phyloP scores from a whole-genome alignment of 2,329 filamentous ascomycete genomes.

The Botryotinia narcissicola region DNA sequence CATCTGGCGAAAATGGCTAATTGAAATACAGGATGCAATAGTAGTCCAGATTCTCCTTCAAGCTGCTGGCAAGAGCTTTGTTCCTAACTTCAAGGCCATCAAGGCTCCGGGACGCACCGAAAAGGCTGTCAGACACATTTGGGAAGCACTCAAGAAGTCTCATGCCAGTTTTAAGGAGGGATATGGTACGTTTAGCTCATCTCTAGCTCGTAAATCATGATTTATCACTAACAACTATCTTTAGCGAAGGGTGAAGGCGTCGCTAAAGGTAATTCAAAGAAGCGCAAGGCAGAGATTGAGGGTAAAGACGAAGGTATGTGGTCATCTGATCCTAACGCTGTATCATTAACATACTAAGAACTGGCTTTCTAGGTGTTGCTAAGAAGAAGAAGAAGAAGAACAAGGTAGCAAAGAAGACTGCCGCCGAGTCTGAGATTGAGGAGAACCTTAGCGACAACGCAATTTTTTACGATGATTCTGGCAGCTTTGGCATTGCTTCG shows the following conservation, averaged over 20 bases:
- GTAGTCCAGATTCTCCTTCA: not conserved
- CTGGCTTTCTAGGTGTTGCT: not conserved
- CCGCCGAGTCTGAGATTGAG: not conserved
- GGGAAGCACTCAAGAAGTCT: not conserved
- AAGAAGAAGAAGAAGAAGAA: slow-evolving; percentile 1
- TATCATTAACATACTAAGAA: not conserved
- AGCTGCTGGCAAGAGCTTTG: not conserved
- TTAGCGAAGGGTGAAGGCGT: not conserved
- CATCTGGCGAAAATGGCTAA: not conserved
- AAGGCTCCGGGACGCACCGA: not conserved
- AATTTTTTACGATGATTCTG: fast-evolving
- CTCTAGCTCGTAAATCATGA: too few relatives aligned
- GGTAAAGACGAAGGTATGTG: not conserved
- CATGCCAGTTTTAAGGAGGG: too few relatives aligned
- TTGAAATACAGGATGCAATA: not conserved
- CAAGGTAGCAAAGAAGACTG: not conserved
- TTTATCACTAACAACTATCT: not conserved
- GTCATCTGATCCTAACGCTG: not conserved
- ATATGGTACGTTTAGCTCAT: not conserved
- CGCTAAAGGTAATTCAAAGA: not conserved
- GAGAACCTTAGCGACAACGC: not conserved
- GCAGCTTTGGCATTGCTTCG: fast-evolving
- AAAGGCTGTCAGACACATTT: not conserved
- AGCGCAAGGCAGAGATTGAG: not conserved
- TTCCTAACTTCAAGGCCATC: not conserved